Evolutionary conservation across 2,329 filamentous ascomycete species (phyloP).

Genomic region (Bipolaris zeicola): DNA sequence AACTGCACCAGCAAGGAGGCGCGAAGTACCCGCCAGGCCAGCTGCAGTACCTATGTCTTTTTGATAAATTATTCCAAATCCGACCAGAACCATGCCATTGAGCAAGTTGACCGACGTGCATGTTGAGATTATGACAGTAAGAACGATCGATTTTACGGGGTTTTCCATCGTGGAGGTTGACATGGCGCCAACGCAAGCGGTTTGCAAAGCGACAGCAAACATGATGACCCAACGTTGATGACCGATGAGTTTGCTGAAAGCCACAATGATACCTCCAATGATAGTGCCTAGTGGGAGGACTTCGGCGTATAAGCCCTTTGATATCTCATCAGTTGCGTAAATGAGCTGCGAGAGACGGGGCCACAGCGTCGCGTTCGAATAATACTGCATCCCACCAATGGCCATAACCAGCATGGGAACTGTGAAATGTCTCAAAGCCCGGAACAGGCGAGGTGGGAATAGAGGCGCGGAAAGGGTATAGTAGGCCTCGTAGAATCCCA

Average conservation of each 20-base stretch:
- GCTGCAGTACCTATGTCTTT: slow-evolving; percentile 41
- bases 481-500: slow-evolving; percentile 39
- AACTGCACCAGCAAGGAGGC: slow-evolving; percentile 36
- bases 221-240: slow-evolving; percentile 39
- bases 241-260: slow-evolving; percentile 36
- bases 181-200: slow-evolving; percentile 36
- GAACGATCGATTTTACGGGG: slow-evolving; percentile 31
- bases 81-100: slow-evolving; percentile 39
- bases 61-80: slow-evolving; percentile 39
- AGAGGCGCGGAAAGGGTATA: slow-evolving; percentile 31
- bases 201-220: slow-evolving; percentile 35
- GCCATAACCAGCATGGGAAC: slow-evolving; percentile 41
- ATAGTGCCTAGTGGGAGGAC: slow-evolving; percentile 35
- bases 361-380: slow-evolving; percentile 39
- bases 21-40: slow-evolving; percentile 36
- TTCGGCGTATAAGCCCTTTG: slow-evolving; percentile 35
- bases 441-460: slow-evolving; percentile 39
- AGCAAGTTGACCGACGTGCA: slow-evolving; percentile 37
- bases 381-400: slow-evolving; percentile 40
- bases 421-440: slow-evolving; percentile 35
- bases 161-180: slow-evolving; percentile 34
- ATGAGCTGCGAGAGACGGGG: slow-evolving; percentile 34
- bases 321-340: slow-evolving; percentile 36
- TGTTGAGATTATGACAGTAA: slow-evolving; percentile 37
- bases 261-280: slow-evolving; percentile 36